Base-by-base conservation (phyloP, 2,329 filamentous ascomycete species). In the Neocatenulostroma microsporum region DNA sequence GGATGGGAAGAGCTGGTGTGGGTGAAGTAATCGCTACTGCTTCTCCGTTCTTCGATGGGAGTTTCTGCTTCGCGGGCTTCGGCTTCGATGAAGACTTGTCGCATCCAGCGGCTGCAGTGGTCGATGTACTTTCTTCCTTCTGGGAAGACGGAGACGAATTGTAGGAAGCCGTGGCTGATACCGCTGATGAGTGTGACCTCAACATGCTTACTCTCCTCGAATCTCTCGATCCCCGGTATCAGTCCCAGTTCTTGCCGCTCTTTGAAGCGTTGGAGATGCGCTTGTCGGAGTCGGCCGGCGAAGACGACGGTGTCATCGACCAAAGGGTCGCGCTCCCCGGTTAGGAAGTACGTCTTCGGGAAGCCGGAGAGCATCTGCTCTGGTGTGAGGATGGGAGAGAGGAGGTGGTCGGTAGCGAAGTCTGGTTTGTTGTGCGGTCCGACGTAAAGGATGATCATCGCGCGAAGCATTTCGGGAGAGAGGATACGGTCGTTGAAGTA, bases 251-350 rank as follows among this genome's bases (percentile, higher is more conserved):
- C 76, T 44, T 72, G 68, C 3, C 71, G 66, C 30, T 74, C 70
- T 2, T 63, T 61, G 62, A 75, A 68, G 34, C 71, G 63, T 43
- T 73, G 70, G 3, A 74, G 58, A 47, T 81, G 94, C 2, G 87
- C 85, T 43, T 88, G 78, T 5, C 87, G 73, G n/a, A 98, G 62
- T 0, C 89, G 71, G 0, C 89, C 91, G 0, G 91, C 88, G 54
- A 98, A 95, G 44, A 98, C 88, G 31, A 95, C 86, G 0, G 91
- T 98, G 58, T 98, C 91, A 55, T 98, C 91, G 0, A 96, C 91
- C 0, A 98, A 67, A 0, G 91, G 91, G 56, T 98, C 91, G 20
- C 89, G 81, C 64, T 98, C 91, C 33, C 91, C 91, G 0, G 91
- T 96, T 35, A 96, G 68, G 52, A 98, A 87, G 59, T 89, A 94